Evolutionary conservation across 176 grass and related monocot species (phyloP).

Genomic region (Oryza meridionalis): DNA sequence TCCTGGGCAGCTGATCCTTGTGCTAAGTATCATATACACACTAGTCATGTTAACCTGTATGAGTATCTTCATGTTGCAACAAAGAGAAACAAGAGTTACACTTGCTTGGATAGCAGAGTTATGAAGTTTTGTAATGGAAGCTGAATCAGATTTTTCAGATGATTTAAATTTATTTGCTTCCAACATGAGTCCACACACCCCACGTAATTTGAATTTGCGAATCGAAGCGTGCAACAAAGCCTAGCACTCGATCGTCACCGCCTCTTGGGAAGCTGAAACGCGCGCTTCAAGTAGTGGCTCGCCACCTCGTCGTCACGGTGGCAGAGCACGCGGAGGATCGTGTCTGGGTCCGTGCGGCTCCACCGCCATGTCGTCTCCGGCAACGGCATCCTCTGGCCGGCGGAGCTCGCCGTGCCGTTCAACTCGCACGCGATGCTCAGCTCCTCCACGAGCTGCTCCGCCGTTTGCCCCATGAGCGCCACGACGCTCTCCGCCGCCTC

Average conservation of each 20-base stretch:
- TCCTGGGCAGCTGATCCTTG: not conserved
- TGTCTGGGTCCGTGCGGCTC: constrained; percentile 60
- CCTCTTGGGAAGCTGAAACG: constrained; percentile 68
- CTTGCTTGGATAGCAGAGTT: not conserved
- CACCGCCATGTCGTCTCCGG: constrained; percentile 56
- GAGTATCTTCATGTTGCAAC: not conserved
- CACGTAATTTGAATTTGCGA: constrained; percentile 7
- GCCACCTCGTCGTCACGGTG: constrained; percentile 61
- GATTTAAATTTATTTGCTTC: constrained; percentile 11
- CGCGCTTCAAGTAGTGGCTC: constrained; percentile 64
- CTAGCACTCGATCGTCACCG: constrained; percentile 27
- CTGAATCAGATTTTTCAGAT: constrained; percentile 5
- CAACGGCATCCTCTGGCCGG: constrained; percentile 38
- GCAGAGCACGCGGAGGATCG: constrained; percentile 66
- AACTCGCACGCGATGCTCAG: constrained; percentile 46
- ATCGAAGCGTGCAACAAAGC: constrained; percentile 12
- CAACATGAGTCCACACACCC: not conserved
- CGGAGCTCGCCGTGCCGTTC: not conserved
- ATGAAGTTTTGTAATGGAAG: not conserved
- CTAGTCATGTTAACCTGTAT: not conserved
- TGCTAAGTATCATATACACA: too few relatives aligned
- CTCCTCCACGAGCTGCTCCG: constrained; percentile 67
- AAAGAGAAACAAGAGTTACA: not conserved
- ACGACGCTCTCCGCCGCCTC: constrained; percentile 45
- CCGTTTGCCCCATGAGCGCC: constrained; percentile 54